A percentile compares a stretch with the other conserved stretches of the same genome.
phyloP scores from a whole-genome alignment of 495 filamentous ascomycete species.

The Penicillium malachiteum region DNA sequence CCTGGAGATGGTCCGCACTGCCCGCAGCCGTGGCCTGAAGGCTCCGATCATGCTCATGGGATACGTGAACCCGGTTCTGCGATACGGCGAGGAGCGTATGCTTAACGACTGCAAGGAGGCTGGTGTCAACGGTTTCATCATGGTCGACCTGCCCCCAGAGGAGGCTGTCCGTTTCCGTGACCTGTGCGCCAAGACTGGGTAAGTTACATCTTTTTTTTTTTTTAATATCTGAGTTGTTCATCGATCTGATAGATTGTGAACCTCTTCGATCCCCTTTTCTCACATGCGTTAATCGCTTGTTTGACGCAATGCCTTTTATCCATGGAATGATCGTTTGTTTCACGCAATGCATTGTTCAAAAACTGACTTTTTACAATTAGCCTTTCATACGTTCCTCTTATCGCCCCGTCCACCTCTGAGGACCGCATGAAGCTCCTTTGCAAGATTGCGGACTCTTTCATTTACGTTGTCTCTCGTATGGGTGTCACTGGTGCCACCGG shows the following conservation, averaged over 20 bases:
- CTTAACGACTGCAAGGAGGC: conserved; percentile 78
- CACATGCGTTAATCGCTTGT: too few species aligned
- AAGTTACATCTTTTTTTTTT: conserved; percentile 22
- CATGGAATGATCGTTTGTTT: too few species aligned
- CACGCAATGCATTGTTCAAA: not conserved
- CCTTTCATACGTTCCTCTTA: conserved; percentile 89
- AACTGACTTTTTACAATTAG: conserved; percentile 36
- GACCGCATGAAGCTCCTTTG: conserved; percentile 91
- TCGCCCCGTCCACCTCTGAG: conserved; percentile 87
- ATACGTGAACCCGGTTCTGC: conserved; percentile 91
- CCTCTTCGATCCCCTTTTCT: not conserved
- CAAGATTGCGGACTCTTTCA: conserved; percentile 93
- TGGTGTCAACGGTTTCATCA: conserved; percentile 94
- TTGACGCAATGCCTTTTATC: too few species aligned
- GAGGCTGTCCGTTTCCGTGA: conserved; percentile 88
- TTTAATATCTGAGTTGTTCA: not conserved
- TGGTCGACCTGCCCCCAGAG: conserved; percentile 92
- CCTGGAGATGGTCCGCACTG: conserved; percentile 73
- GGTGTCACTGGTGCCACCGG: conserved; percentile 88
- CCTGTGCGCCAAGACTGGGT: conserved; percentile 71
- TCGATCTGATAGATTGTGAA: not conserved
- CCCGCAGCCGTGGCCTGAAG: conserved; percentile 69
- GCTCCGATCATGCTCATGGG: conserved; percentile 91
- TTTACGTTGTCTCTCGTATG: conserved; percentile 96
- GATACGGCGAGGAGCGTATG: conserved; percentile 86